A percentile compares a stretch with the other conserved stretches of the same genome.
phyloP scores from a whole-genome alignment of 176 grass and related monocot species.

The Musa acuminata region DNA sequence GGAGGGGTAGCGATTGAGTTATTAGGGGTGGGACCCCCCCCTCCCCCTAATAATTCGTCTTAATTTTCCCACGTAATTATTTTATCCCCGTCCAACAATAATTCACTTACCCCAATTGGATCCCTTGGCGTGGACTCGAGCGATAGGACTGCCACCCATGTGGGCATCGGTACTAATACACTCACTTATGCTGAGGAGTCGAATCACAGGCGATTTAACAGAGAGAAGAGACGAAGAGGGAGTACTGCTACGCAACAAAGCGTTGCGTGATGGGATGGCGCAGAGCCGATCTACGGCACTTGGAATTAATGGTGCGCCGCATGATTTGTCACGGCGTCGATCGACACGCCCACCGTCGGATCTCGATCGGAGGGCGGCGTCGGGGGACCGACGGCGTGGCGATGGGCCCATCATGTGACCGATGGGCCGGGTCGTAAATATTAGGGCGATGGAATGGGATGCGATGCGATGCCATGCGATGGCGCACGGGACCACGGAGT shows the following conservation, averaged over 20 bases:
- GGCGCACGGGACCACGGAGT: not conserved
- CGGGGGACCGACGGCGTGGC: not conserved
- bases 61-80: not conserved
- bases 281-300: no score
- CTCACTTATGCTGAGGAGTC: no score
- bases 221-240: no score
- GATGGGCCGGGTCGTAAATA: not conserved
- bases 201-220: no score
- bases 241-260: no score
- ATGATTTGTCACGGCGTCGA: no score
- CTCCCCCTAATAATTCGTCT: no score
- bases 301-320: no score
- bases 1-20: not conserved
- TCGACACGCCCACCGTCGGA: not conserved
- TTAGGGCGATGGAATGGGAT: not conserved
- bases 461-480: not conserved
- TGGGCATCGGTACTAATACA: no score
- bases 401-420: not conserved
- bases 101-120: not conserved
- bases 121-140: not conserved
- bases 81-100: not conserved
- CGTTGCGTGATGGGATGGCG: no score
- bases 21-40: constrained; percentile 13
- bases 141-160: no score
- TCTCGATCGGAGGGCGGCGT: not conserved